A percentile compares a stretch with the other conserved stretches of the same genome.
Conservation (phyloP, 2,329 filamentous ascomycete species). For the Dactylellina sp. region DNA sequence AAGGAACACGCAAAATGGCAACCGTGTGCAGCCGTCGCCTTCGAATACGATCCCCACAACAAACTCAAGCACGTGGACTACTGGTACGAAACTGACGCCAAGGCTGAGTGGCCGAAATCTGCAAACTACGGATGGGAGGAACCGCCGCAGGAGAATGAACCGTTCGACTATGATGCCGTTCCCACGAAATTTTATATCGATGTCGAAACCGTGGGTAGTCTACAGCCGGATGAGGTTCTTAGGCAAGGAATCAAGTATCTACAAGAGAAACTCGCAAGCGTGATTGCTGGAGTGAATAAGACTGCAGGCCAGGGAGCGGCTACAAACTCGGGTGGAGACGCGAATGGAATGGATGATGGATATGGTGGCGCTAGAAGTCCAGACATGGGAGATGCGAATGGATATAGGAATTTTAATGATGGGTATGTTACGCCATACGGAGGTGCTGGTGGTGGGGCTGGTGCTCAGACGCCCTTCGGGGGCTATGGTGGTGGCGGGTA, state of each 20-base stretch:
- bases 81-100: conserved; percentile 90
- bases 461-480: conserved; percentile 50
- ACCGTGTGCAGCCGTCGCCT: conserved; percentile 89
- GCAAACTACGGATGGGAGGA: conserved; percentile 84
- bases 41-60: conserved; percentile 98
- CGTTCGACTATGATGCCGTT: conserved; percentile 89
- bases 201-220: conserved; percentile 86
- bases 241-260: conserved; percentile 87
- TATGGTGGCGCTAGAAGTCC: conserved; percentile 54
- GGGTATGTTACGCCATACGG: conserved; percentile 61
- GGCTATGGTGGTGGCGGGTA: conserved; percentile 53
- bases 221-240: conserved; percentile 90
- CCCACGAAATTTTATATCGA: conserved; percentile 92
- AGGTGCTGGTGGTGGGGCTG: conserved; percentile 55
- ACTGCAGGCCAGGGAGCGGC: conserved; percentile 70
- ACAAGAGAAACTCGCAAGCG: conserved; percentile 86
- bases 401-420: conserved; percentile 56
- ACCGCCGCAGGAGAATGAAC: conserved; percentile 80
- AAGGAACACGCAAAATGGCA: conserved; percentile 99
- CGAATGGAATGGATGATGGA: conserved; percentile 59
- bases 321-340: conserved; percentile 63
- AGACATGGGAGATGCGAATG: conserved; percentile 52
- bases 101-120: conserved; percentile 87
- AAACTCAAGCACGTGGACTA: conserved; percentile 91
- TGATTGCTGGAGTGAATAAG: conserved; percentile 75